Evolutionary conservation across 169 alveolate genomes (phyloP), one percentile per base, ranked within the genome.

Genomic region (Eimeria brunetti): DNA sequence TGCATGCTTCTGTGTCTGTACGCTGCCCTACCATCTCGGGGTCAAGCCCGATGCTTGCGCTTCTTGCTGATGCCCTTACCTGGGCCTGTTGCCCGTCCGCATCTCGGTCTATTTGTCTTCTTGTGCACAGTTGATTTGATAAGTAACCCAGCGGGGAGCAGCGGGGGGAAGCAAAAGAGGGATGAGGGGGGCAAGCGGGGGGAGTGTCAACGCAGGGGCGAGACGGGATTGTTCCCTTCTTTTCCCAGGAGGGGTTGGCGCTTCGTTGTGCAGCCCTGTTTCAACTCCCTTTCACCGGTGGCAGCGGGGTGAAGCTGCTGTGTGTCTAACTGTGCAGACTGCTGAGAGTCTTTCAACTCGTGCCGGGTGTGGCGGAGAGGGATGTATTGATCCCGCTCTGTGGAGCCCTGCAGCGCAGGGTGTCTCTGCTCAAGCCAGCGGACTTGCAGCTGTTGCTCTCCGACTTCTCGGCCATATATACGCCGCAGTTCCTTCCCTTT

Each of bases 281-380:
- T 58, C 11, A 30, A 67, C 16, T 0, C 46, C 76, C 76, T 16
- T 67, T 67, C 46, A 67, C 46, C 41, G 44, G 30, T 18, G 30
- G 46, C 76, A 67, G 20, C 20, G 11, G 76, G 53, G 9, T 73
- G 58, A 24, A 36, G 88, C 14, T 49, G 41, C 44, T 78, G 64
- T 49, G 46, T 11, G 12, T 83, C n/a, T 24, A 56, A 22, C 41
- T 44, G 64, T 9, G 24, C 36, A 85, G 92, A 51, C 46, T 85
- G 49, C 69, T 85, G 62, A 44, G 92, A 49, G 92, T 85, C 7
- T 85, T 85, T 71, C 80, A 56, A 12, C 69, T 85, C 27, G 41
- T 30, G 22, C 92, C 92, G 33, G 92, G 92, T 22, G 92, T 85
- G 62, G 92, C 92, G 49, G 92, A 85, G 62, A 36, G 92, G 76